A percentile compares a stretch with the other conserved stretches of the same genome.
Conservation (phyloP, 306 rosid genomes). For the Abrus pulchellus region DNA sequence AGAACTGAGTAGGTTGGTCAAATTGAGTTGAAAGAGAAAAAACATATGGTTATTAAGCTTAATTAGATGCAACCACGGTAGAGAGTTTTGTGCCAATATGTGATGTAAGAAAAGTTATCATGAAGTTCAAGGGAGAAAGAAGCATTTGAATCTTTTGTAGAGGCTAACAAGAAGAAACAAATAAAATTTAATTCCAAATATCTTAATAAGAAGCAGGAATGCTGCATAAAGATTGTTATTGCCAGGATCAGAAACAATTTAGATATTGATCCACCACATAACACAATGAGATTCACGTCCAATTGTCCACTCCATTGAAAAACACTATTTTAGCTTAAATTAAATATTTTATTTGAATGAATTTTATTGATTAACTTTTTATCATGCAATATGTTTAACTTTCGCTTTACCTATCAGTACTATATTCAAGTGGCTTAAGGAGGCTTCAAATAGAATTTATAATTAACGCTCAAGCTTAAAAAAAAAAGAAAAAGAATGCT, state of each 20-base stretch:
- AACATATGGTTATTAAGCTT: neutral
- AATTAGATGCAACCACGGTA: neutral
- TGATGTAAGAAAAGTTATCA: neutral
- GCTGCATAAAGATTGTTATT: neutral
- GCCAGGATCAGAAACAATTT: neutral
- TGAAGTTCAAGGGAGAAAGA: too few species aligned
- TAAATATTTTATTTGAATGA: neutral
- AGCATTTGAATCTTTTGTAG: neutral
- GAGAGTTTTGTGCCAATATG: neutral
- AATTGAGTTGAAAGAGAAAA: neutral
- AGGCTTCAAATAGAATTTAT: neutral
- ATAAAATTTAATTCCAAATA: neutral
- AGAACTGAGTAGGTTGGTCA: neutral
- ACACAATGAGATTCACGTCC: neutral
- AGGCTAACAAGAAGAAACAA: neutral
- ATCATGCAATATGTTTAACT: neutral
- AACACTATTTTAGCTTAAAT: neutral
- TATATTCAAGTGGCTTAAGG: neutral
- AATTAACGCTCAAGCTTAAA: neutral
- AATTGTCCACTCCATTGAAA: neutral
- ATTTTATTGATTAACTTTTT: neutral
- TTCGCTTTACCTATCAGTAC: neutral
- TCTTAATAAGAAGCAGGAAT: constrained; percentile 6
- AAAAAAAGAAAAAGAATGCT: neutral
- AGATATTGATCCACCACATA: neutral